These are phyloP conservation scores for Globisporangium acanthophoron DNA, from an alignment of 352 stramenopile genomes.

Conservation along the genomic window DNA sequence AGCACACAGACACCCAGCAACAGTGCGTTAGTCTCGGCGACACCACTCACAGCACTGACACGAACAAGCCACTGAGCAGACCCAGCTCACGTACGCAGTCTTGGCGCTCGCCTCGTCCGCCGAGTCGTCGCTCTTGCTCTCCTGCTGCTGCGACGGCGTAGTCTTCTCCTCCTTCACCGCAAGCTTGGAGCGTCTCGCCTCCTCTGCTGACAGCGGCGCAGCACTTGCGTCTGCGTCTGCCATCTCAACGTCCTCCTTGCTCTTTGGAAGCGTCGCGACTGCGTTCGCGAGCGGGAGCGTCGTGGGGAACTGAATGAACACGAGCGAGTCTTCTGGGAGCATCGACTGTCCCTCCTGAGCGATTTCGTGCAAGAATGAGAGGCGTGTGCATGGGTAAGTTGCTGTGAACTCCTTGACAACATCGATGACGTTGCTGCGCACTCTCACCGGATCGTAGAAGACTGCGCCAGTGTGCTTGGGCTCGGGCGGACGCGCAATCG, in stretches of 20 bases:
- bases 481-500: conserved; percentile 61
- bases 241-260: conserved; percentile 29
- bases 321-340: conserved; percentile 57
- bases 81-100: not conserved
- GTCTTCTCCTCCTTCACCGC: conserved; percentile 9
- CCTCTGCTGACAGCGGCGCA: not conserved
- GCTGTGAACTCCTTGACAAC: not conserved
- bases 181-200: conserved; percentile 9
- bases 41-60: not conserved
- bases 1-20: conserved; percentile 3
- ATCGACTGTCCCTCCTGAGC: conserved; percentile 39
- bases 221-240: conserved; percentile 16
- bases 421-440: not conserved
- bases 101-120: conserved; percentile 4
- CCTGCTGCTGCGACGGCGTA: not conserved
- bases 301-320: conserved; percentile 83
- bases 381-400: not conserved
- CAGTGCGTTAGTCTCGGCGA: not conserved
- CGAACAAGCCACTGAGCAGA: not conserved
- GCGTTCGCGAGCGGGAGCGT: conserved; percentile 68
- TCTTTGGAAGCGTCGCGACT: conserved; percentile 21
- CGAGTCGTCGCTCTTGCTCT: conserved; percentile 7
- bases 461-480: conserved; percentile 51
- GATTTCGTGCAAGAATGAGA: not conserved
- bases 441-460: conserved; percentile 45